Evolutionary conservation across 768 basidiomycete genomes (phyloP).

Genomic region (Krasilnikovozyma curviuscula): DNA sequence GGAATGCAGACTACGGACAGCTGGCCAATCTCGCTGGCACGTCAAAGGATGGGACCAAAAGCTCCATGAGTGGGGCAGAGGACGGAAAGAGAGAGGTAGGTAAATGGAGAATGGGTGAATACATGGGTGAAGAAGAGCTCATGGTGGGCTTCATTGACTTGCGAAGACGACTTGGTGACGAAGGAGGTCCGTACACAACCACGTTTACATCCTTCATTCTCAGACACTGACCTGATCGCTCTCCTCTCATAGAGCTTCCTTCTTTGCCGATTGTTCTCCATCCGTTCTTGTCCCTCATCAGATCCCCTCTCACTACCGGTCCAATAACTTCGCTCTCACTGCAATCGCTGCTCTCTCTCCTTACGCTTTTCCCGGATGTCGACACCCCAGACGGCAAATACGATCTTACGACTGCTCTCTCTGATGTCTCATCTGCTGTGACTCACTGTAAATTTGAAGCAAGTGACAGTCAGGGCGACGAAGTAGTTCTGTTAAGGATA

Average conservation of each 20-base stretch:
- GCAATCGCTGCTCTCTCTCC: constrained; percentile 69
- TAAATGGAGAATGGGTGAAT: constrained; percentile 36
- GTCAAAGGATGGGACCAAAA: constrained; percentile 35
- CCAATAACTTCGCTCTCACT: constrained; percentile 93
- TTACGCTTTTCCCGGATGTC: constrained; percentile 29
- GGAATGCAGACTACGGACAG: neutral
- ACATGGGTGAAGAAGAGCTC: constrained; percentile 56
- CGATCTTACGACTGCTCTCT: constrained; percentile 33
- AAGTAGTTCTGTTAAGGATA: constrained; percentile 80
- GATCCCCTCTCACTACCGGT: constrained; percentile 83
- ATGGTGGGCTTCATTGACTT: constrained; percentile 80
- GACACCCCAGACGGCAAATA: constrained; percentile 39
- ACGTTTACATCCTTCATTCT: neutral
- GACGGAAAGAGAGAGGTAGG: constrained; percentile 24
- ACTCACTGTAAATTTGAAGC: constrained; percentile 97
- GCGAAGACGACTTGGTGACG: constrained; percentile 47
- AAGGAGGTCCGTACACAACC: constrained; percentile 37
- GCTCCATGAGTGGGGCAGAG: constrained; percentile 32
- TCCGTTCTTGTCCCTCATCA: constrained; percentile 83
- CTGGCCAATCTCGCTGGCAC: neutral
- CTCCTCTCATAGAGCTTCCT: neutral
- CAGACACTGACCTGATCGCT: neutral
- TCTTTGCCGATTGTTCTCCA: constrained; percentile 46
- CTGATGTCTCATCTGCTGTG: constrained; percentile 68
- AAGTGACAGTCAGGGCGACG: constrained; percentile 91